phyloP scores from a whole-genome alignment of 345 rosid genomes.

The Ceriops tagal region DNA sequence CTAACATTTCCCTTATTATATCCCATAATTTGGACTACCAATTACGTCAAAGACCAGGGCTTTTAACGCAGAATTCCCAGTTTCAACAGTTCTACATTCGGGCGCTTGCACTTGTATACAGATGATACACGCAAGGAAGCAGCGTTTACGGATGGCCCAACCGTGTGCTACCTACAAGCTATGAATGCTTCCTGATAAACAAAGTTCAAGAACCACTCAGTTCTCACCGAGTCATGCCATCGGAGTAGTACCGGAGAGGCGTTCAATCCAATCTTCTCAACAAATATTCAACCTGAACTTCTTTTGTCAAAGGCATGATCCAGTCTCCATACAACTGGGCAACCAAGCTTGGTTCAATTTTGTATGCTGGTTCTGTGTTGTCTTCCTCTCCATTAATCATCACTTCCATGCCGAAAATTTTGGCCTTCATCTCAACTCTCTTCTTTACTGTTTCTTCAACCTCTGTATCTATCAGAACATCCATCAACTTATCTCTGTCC shows the following conservation, averaged over 20 bases:
- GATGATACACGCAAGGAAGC: too few species aligned
- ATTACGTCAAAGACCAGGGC: too few species aligned
- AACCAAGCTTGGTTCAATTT: constrained; percentile 51
- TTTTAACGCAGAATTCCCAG: too few species aligned
- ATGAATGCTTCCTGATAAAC: too few species aligned
- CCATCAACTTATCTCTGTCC: constrained; percentile 53
- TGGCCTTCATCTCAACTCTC: constrained; percentile 71
- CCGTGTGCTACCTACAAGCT: too few species aligned
- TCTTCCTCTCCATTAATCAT: constrained; percentile 1
- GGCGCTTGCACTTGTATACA: too few species aligned
- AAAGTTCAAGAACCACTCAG: too few species aligned
- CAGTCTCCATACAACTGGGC: constrained; percentile 52
- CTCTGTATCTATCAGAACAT: constrained; percentile 44
- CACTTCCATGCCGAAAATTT: constrained; percentile 50
- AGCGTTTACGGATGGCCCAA: too few species aligned
- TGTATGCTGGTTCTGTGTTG: constrained; percentile 41
- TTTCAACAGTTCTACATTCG: too few species aligned
- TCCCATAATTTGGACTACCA: too few species aligned
- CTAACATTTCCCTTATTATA: too few species aligned
- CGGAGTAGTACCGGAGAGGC: not conserved
- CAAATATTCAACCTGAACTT: constrained; percentile 62
- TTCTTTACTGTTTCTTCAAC: constrained; percentile 60
- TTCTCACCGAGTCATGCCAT: too few species aligned
- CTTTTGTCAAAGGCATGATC: constrained; percentile 72
- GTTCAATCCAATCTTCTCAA: constrained; percentile 53